These are phyloP conservation scores for Monosporascus sp. DNA, from an alignment of 2,329 filamentous ascomycete genomes.

Conservation along the genomic window DNA sequence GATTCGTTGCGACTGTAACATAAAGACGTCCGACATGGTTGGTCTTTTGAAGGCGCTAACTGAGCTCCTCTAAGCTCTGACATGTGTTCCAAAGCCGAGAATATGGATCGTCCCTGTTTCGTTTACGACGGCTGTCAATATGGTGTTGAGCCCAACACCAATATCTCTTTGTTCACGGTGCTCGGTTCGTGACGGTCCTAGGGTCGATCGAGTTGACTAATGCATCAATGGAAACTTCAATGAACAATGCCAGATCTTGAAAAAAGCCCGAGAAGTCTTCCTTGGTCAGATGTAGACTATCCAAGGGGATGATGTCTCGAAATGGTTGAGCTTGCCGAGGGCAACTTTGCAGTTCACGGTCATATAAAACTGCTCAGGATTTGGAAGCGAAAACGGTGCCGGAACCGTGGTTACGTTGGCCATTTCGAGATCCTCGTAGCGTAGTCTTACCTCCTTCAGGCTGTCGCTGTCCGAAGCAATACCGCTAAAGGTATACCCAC, in stretches of 20 bases:
- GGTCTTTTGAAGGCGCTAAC: not conserved
- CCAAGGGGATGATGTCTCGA: not conserved
- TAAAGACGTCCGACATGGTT: conserved; percentile 2
- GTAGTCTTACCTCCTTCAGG: conserved; percentile 1
- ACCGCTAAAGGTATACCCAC: conserved; percentile 2
- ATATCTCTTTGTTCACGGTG: conserved; percentile 3
- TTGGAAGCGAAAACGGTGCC: not conserved
- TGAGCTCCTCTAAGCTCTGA: not conserved
- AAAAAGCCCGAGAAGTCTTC: too few species aligned
- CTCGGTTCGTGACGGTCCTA: not conserved
- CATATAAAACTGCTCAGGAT: conserved; percentile 7
- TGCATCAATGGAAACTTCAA: not conserved
- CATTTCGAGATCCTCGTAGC: conserved; percentile 7
- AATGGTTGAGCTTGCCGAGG: conserved; percentile 1
- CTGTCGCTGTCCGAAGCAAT: not conserved
- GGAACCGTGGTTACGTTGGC: not conserved
- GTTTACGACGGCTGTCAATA: not conserved
- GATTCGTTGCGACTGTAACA: conserved; percentile 2
- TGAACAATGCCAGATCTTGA: conserved; percentile 4
- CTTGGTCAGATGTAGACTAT: not conserved
- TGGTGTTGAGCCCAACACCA: conserved; percentile 8
- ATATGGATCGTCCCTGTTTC: not conserved
- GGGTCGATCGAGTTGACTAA: not conserved
- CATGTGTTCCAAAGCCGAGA: too few species aligned
- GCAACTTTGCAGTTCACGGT: conserved; percentile 6